Conservation (phyloP, 2,329 filamentous ascomycete species). For the Talaromyces marneffei region DNA sequence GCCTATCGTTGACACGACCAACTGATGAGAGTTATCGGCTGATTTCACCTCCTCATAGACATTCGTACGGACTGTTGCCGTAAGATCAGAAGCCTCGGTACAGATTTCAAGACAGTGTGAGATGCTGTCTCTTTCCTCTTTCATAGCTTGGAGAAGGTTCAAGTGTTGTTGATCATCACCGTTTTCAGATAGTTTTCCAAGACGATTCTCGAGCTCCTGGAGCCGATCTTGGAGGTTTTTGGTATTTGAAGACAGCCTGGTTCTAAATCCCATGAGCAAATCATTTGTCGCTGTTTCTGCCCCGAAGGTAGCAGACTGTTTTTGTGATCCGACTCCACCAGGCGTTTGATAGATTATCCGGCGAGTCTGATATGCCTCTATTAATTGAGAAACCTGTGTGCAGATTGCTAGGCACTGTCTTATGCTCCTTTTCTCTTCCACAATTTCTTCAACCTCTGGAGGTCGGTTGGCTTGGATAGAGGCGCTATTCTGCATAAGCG, state of each 20-base stretch:
- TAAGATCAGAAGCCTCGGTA: constrained; percentile 23
- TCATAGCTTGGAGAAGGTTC: constrained; percentile 17
- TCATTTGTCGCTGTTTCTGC: constrained; percentile 13
- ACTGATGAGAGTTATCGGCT: constrained; percentile 25
- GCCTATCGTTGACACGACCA: constrained; percentile 28
- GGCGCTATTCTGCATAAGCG: constrained; percentile 16
- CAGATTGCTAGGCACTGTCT: constrained; percentile 33
- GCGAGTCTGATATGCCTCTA: constrained; percentile 22
- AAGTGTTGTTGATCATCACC: constrained; percentile 12
- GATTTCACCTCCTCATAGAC: constrained; percentile 26
- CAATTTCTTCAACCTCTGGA: constrained; percentile 19
- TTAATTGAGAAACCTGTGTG: constrained; percentile 27
- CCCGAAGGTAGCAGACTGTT: not conserved
- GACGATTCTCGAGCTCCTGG: constrained; percentile 19
- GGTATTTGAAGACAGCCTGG: constrained; percentile 19
- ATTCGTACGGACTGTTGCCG: constrained; percentile 22
- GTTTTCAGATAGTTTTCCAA: constrained; percentile 13
- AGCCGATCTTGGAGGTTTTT: constrained; percentile 20
- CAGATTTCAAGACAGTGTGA: constrained; percentile 25
- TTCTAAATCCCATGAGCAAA: constrained; percentile 16
- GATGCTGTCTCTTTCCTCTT: constrained; percentile 27
- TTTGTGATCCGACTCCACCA: not conserved
- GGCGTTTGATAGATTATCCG: not conserved
- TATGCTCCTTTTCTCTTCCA: constrained; percentile 32
- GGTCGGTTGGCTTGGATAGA: not conserved